Conservation (phyloP, 2,329 filamentous ascomycete genomes). For the Paramyrothecium sp. region DNA sequence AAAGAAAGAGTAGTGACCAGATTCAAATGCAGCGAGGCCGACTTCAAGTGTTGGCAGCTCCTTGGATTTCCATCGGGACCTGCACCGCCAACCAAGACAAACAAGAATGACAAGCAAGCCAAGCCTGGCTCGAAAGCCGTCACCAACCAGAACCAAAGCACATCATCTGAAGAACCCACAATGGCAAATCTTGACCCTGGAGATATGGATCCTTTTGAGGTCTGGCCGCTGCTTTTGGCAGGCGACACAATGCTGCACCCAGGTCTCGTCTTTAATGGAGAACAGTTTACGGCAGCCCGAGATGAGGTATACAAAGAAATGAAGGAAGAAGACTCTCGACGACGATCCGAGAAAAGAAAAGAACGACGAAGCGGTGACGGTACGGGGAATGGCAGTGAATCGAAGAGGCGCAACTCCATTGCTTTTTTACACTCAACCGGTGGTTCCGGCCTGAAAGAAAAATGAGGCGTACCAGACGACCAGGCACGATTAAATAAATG, state of each 20-base stretch:
- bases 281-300: neutral
- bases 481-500: neutral
- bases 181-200: neutral
- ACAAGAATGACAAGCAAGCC: neutral
- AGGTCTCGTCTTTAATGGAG: neutral
- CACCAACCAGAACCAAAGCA: neutral
- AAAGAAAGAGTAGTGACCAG: neutral
- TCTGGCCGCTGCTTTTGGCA: neutral
- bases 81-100: neutral
- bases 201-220: neutral
- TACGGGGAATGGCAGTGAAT: neutral
- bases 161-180: neutral
- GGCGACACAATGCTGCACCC: neutral
- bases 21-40: too few relatives aligned
- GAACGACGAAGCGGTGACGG: neutral
- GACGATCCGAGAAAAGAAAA: neutral
- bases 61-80: neutral
- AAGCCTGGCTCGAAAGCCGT: neutral
- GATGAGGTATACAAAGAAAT: neutral
- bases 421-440: neutral
- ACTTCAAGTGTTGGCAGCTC: neutral
- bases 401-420: neutral
- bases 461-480: neutral
- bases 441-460: neutral
- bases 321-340: neutral